Evolutionary conservation across 257 asterid genomes (phyloP).

Genomic region (Plectranthus barbatus): DNA sequence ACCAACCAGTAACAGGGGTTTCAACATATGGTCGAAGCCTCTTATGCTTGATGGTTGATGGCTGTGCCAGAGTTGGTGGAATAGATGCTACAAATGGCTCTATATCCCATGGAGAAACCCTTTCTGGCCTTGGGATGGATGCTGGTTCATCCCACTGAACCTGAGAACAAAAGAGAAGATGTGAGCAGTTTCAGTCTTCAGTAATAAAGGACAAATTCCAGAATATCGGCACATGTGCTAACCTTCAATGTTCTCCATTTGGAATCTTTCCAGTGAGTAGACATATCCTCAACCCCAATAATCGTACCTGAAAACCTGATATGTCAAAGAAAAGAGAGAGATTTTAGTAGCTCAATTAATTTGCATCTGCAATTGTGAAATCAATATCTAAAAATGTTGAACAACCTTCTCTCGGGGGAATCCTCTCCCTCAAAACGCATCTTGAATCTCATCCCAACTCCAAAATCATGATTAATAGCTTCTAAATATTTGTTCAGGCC

Average conservation of each 20-base stretch:
- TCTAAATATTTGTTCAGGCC: constrained; percentile 67
- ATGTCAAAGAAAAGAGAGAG: neutral
- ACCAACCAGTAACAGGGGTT: constrained; percentile 40
- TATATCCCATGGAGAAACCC: constrained; percentile 88
- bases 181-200: neutral
- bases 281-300: constrained; percentile 56
- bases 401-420: constrained; percentile 72
- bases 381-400: neutral
- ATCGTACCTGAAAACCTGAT: constrained; percentile 77
- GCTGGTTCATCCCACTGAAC: constrained; percentile 88
- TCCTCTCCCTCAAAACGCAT: constrained; percentile 82
- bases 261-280: constrained; percentile 56
- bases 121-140: constrained; percentile 49
- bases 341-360: neutral
- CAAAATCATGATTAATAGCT: constrained; percentile 49
- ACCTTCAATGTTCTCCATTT: constrained; percentile 77
- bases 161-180: constrained; percentile 19
- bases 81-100: constrained; percentile 54
- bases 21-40: constrained; percentile 44
- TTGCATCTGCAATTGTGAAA: neutral
- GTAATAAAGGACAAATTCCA: neutral
- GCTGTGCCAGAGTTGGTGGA: constrained; percentile 32
- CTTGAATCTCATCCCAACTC: constrained; percentile 72
- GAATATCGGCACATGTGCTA: constrained; percentile 2
- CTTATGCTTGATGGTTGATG: constrained; percentile 38